phyloP scores from a whole-genome alignment of 768 basidiomycete species.

The Bullera alba region DNA sequence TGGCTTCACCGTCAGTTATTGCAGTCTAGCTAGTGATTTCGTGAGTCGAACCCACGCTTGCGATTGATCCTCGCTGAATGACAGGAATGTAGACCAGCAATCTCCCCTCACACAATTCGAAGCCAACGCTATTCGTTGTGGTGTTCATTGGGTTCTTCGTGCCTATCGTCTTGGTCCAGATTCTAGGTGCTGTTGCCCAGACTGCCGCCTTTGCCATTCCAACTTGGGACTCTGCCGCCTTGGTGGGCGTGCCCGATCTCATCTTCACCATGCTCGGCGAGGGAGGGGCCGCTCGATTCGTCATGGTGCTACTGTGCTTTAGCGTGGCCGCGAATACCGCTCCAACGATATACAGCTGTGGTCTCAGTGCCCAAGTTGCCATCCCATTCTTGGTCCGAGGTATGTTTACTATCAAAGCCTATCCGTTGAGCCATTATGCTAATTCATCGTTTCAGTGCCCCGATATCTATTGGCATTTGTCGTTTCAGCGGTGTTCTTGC shows the following conservation, averaged over 20 bases:
- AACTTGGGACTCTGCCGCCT: slow-evolving; percentile 28
- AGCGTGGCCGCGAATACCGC: slow-evolving; percentile 74
- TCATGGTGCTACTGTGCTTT: slow-evolving; percentile 57
- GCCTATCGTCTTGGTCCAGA: slow-evolving; percentile 38
- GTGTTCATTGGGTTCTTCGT: slow-evolving; percentile 38
- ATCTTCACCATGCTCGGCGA: slow-evolving; percentile 36
- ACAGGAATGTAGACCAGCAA: slow-evolving; percentile 41
- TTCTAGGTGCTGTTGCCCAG: slow-evolving; percentile 38
- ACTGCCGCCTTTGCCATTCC: slow-evolving; percentile 35
- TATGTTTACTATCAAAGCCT: slow-evolving; percentile 12
- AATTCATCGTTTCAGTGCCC: slow-evolving; percentile 17
- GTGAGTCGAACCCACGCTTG: slow-evolving; percentile 14
- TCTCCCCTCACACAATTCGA: slow-evolving; percentile 30
- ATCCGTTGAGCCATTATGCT: not conserved
- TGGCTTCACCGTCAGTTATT: slow-evolving; percentile 43
- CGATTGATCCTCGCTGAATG: not conserved
- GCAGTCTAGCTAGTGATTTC: slow-evolving; percentile 41
- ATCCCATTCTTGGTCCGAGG: slow-evolving; percentile 35
- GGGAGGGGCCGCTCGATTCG: slow-evolving; percentile 32
- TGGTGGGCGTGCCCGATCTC: slow-evolving; percentile 35
- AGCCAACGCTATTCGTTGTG: slow-evolving; percentile 29
- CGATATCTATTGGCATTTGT: slow-evolving; percentile 39
- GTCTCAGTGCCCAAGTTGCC: slow-evolving; percentile 36
- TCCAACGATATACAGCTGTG: slow-evolving; percentile 61
- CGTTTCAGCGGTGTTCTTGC: slow-evolving; percentile 38